A percentile compares a stretch with the other conserved stretches of the same genome.
Evolutionary conservation across 345 rosid species (phyloP).

Genomic region (Boechera stricta): DNA sequence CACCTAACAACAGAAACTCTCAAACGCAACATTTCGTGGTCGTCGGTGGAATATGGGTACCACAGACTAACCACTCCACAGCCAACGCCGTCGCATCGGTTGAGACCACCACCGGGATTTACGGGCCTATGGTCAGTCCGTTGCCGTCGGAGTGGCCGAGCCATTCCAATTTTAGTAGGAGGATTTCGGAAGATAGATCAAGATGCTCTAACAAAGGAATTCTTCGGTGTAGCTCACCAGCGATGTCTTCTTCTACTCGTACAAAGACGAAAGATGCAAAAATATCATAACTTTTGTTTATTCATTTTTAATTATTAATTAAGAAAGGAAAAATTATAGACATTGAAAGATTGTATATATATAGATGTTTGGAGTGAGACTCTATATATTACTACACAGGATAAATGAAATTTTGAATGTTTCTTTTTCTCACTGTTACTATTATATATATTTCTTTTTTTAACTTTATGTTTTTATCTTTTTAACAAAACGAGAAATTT

Average conservation of each 20-base stretch:
- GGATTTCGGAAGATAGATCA: conserved; percentile 14
- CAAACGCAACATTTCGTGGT: conserved; percentile 84
- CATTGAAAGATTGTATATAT: conserved; percentile 6
- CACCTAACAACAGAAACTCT: conserved; percentile 50
- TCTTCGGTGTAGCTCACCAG: conserved; percentile 43
- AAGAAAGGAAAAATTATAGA: background rate
- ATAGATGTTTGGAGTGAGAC: conserved; percentile 10
- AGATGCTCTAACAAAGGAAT: conserved; percentile 22
- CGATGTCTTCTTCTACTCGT: conserved; percentile 45
- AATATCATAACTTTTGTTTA: conserved; percentile 8
- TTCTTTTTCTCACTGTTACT: too few relatives aligned
- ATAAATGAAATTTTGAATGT: too few relatives aligned
- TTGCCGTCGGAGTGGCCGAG: conserved; percentile 43
- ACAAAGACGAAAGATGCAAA: conserved; percentile 32
- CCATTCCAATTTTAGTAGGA: conserved; percentile 19
- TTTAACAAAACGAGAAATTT: too few relatives aligned
- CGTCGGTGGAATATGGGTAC: conserved; percentile 91
- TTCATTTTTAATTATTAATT: conserved; percentile 9
- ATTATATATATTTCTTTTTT: too few relatives aligned
- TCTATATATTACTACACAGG: background rate
- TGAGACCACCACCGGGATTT: conserved; percentile 54
- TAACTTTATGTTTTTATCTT: too few relatives aligned
- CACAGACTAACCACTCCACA: conserved; percentile 60
- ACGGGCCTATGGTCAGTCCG: conserved; percentile 46
- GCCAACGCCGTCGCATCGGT: conserved; percentile 41